Evolutionary conservation across 176 grass and related monocot genomes (phyloP), one percentile per base, ranked within the genome.

Genomic region (Carex parvula): DNA sequence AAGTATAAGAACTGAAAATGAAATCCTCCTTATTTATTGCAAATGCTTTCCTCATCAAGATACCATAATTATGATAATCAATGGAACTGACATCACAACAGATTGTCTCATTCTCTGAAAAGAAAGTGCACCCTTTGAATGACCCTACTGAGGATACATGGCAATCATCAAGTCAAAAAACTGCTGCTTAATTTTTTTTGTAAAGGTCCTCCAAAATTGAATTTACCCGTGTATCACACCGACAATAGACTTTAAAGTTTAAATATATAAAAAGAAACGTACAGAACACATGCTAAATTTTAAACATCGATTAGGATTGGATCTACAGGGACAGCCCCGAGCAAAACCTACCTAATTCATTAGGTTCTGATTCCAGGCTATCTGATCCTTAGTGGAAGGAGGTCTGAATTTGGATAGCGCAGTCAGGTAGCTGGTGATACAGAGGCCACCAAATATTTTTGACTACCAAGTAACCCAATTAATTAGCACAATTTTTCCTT

Each of bases 81-180:
- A 81, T 58, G 32, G 39, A 81, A 81, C 44, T 64, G 79, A 81
- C 79, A 61, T 46, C 21, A 5, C 15, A 81, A 64, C 79, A 81
- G 35, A 81, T 44, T 60, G 24, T 14, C 24, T 22, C 22, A 54
- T 54, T 32, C 72, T 55, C 50, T 32, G 50, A 56, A 77, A 77
- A 55, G 50, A 77, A 33, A 54, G 5, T 29, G 24, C 46, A 77
- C 72, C 42, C 5, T 56, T 77, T 56, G 14, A 77, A 55, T 75
- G 24, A 73, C 70, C 70, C 42, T 52, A 73, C 3, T 24, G n/a
- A 73, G 14, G 42, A 14, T 22, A 12, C 42, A 52, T 52, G 42
- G 9, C 16, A 52, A 74, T 74, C 41, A 73, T 69, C 6, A 15
- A 75, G 71, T 76, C 48, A 30, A 30, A 55, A 76, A 32, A 74